Base-by-base conservation (phyloP, 495 filamentous ascomycete genomes). In the Apodospora peruviana region DNA sequence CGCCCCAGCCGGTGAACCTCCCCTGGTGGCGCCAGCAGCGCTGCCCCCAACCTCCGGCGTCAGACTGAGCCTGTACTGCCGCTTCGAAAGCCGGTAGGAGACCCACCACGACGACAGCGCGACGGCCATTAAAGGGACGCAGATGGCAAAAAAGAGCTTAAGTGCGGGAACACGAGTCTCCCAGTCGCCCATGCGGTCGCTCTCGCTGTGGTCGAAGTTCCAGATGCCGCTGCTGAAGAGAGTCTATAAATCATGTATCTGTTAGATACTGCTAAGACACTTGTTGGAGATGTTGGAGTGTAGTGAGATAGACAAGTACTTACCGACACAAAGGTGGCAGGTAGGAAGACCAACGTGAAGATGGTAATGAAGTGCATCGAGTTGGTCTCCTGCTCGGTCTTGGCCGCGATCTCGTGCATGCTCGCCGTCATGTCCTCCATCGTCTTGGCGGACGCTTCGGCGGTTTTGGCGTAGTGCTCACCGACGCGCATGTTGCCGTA, bases 281-380 rank as follows among this genome's bases (percentile, higher is more conserved):
- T n/a, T n/a, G n/a, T n/a, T n/a, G n/a, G n/a, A n/a, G n/a, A n/a
- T n/a, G n/a, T n/a, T n/a, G n/a, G n/a, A n/a, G n/a, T n/a, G n/a
- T n/a, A n/a, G n/a, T n/a, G n/a, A n/a, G n/a, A n/a, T n/a, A 32
- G 14, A 32, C 7, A 32, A 32, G 27, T 14, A 32, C 64, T 50
- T 65, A 71, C 68, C 14, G 68, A 56, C 24, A 71, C 53, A 40
- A 71, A 71, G 4, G 68, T 71, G 7, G 66, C 68, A 11, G 68
- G 67, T 9, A 71, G 47, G 52, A 71, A 71, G 46, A 71, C 61
- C 12, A 71, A 43, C 3, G 68, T 71, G 2, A 71, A 64, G 10
- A 71, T 52, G 0, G 68, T 69, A 38, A 71, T 71, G 45, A 67
- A 52, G 23, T 65, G 61, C 66, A 71, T 32, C 27, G 27, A 32